A percentile compares a stretch with the other conserved stretches of the same genome.
phyloP scores from a whole-genome alignment of 495 filamentous ascomycete species.

The Aspergillus sclerotioniger region DNA sequence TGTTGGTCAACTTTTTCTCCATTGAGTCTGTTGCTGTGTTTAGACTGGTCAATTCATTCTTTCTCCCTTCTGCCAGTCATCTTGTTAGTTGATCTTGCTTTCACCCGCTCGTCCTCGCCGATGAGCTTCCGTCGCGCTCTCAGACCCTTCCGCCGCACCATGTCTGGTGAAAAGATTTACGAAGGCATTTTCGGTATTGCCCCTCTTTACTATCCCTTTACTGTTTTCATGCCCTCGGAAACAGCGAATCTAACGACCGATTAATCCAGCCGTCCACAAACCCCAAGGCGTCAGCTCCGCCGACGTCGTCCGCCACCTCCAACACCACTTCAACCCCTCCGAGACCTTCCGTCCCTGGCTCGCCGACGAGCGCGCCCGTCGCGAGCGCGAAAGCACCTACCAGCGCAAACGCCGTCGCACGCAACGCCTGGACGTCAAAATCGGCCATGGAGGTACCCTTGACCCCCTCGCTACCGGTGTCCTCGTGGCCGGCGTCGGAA shows the following conservation, averaged over 20 bases:
- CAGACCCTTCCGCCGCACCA: conserved; percentile 47
- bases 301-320: conserved; percentile 80
- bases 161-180: conserved; percentile 57
- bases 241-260: background rate
- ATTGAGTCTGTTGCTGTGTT: background rate
- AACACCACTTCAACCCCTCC: conserved; percentile 79
- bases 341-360: conserved; percentile 72
- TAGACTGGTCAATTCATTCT: background rate
- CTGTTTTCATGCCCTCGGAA: background rate
- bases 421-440: conserved; percentile 70
- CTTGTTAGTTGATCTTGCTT: background rate
- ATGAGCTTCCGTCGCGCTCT: conserved; percentile 36
- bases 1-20: background rate
- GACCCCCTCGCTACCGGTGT: conserved; percentile 94
- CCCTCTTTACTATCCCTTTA: background rate
- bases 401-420: conserved; percentile 57
- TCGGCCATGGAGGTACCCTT: conserved; percentile 94
- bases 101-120: conserved; percentile 14
- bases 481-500: conserved; percentile 80
- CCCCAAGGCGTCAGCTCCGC: conserved; percentile 80
- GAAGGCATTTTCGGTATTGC: conserved; percentile 71
- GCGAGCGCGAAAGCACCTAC: conserved; percentile 50
- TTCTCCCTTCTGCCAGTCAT: conserved; percentile 10
- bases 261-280: conserved; percentile 78
- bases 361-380: conserved; percentile 50